Percentiles rank a stretch among this genome's conserved stretches.
Conservation (phyloP, 2,329 filamentous ascomycete species). For the Colletotrichum sp. region DNA sequence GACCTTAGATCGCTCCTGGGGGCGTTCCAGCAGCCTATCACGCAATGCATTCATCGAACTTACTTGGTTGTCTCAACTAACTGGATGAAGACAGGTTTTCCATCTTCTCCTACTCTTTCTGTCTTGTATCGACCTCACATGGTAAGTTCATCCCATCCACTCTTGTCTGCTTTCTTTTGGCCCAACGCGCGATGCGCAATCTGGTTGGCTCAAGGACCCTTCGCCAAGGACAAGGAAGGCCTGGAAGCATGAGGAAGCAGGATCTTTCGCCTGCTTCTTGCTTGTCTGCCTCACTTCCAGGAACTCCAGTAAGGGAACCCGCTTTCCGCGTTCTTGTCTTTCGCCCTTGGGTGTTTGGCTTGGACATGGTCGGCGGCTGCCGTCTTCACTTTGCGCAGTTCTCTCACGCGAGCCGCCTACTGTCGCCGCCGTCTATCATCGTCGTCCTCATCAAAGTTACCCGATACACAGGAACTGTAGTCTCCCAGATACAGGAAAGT, state of each 20-base stretch:
- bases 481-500: no score
- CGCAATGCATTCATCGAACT: neutral
- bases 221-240: neutral
- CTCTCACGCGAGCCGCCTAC: neutral
- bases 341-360: neutral
- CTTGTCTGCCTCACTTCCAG: neutral
- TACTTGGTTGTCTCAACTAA: neutral
- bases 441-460: no score
- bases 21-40: neutral
- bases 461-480: no score
- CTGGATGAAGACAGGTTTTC: neutral
- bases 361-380: neutral
- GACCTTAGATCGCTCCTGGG: neutral
- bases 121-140: neutral
- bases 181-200: neutral
- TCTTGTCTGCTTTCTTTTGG: neutral
- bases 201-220: neutral
- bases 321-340: neutral
- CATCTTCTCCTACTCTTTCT: no score
- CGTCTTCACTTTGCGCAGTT: neutral
- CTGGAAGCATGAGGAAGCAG: neutral
- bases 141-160: neutral
- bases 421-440: no score
- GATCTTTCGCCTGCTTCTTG: neutral
- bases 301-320: neutral